Base-by-base conservation (phyloP, 2,329 filamentous ascomycete genomes). In the Alternaria angustiovoidea region DNA sequence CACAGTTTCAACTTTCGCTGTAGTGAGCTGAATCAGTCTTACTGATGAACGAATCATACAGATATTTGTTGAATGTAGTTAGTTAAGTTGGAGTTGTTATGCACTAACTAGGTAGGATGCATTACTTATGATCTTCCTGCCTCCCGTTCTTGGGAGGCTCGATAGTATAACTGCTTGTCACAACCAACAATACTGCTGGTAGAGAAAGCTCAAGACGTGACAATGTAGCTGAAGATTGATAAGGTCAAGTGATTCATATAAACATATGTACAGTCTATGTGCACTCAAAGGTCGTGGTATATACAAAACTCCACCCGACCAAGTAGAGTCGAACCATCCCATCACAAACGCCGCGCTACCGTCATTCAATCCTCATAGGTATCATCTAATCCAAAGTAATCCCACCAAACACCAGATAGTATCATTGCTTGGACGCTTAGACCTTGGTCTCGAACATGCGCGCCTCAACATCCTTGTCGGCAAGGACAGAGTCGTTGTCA, bases 401-500 rank as follows among this genome's bases (percentile, higher is more conserved):
- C 14, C 43, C 20, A 44, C 14, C 38, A 11, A 47, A 30, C 26
- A 18, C 14, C 20, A 16, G 18, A 22, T 34, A 34, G 20, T 16
- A 51, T n/a, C 22, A 41, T 26, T 47, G 12, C 28, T 22, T n/a
- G 18, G 26, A n/a, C 22, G 30, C 22, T 39, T 55, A 62, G 18
- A 24, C 52, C 55, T 59, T 64, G 7, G 49, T 57, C 61, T 72
- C 69, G 28, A 65, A 63, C 51, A 56, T 69, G 36, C 47, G 53
- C 43, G 68, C 67, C 65, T 72, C 69, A 5, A 71, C 34, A 32
- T 72, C 68, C 68, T 72, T 72, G 61, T 46, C 64, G 4, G 66
- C 68, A 43, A 72, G 16, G 30, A 68, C 68, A n/a, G 64, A 69
- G 58, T 74, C 72, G 22, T 57, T 59, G 59, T 75, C 73, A 18